Conservation (phyloP, 176 grass and related monocot genomes). For the Aegilops bicornis region DNA sequence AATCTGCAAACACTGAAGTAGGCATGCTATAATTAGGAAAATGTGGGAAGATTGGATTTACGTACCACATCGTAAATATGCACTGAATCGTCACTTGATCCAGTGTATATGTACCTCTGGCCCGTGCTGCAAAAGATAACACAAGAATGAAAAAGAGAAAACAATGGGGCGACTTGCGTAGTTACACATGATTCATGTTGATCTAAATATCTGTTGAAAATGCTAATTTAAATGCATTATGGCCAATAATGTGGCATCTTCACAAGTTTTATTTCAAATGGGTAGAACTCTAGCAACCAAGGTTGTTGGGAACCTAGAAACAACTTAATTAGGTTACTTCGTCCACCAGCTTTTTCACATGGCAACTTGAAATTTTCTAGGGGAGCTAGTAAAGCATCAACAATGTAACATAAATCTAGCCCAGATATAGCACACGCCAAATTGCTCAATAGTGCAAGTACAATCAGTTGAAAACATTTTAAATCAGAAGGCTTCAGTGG, state of each 20-base stretch:
- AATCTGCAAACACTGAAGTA: neutral
- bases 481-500: too few relatives aligned
- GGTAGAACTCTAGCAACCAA: neutral
- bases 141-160: neutral
- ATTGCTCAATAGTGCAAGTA: too few relatives aligned
- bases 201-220: neutral
- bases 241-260: neutral
- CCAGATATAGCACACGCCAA: too few relatives aligned
- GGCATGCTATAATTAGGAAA: neutral
- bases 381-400: too few relatives aligned
- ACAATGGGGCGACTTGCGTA: neutral
- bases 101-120: conserved; percentile 96
- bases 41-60: conserved; percentile 9
- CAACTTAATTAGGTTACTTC: neutral
- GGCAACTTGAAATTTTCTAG: neutral
- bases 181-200: neutral
- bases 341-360: neutral
- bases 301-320: neutral
- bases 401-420: too few relatives aligned
- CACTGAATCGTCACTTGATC: conserved; percentile 73
- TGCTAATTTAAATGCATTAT: neutral
- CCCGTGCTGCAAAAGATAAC: conserved; percentile 63
- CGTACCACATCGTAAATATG: conserved; percentile 94
- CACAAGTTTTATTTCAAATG: neutral
- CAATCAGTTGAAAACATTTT: too few relatives aligned